Base-by-base conservation (phyloP, 352 stramenopile species). In the Phytophthora niederhauseri region DNA sequence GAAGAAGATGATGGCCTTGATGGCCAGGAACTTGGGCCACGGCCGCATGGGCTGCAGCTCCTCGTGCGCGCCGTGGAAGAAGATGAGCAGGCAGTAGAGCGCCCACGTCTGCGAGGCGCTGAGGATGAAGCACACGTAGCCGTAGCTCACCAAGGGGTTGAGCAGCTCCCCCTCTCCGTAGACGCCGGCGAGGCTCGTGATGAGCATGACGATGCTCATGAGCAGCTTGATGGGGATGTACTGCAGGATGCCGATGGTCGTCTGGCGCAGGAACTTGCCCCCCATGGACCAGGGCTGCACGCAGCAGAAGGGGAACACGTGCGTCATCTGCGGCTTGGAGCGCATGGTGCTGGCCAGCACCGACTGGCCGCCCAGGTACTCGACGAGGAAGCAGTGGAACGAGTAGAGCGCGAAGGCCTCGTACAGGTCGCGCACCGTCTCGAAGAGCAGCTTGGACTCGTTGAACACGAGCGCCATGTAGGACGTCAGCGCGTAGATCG, bases 1-100 rank as follows among this genome's bases (percentile, higher is more conserved):
- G 65, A 98, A 97, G 76, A 98, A 98, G 41, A 98, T 97, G 59
- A 98, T 96, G 5, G 87, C 89, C 67, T 98, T 98, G 70, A 98
- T 98, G 5, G 87, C 89, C 36, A 98, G 64, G 70, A 98, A 98
- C 73, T 98, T 98, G n/a, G 85, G 87, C 65, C 97, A 84, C 43
- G 94, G 94, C 14, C 92, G 79, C 57, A 98, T 92, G 22, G 94
- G 93, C 30, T 81, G 78, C 54, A 98, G 76, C 61, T 97, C 90
- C 53, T 97, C 86, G 55, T 97, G 86, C 5, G 92, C 97, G n/a
- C 82, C 95, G 48, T 95, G 70, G 78, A 98, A 98, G 69, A 98
- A 98, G 45, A 98, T 81, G 49, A 98, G 78, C 46, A 98, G 87
- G 61, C 92, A 97, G 71, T 98, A 98, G 28, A 98, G 81, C 34